A percentile compares a stretch with the other conserved stretches of the same genome.
Evolutionary conservation across 163 green algal species (phyloP).

Genomic region (Coccomyxa subellipsoidea): DNA sequence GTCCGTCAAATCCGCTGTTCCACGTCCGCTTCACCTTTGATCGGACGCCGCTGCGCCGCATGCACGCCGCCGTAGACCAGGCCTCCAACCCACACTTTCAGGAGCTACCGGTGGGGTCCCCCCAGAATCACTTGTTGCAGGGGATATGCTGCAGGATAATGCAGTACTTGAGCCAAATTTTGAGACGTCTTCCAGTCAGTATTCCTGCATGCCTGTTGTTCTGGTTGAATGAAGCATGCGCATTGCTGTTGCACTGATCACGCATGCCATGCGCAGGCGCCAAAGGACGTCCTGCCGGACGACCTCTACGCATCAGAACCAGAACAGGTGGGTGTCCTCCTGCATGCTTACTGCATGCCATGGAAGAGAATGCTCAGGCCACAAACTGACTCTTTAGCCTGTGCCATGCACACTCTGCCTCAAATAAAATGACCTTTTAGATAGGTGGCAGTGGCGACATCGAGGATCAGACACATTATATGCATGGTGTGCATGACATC

Average conservation of each 20-base stretch:
- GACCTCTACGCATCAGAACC: neutral
- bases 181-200: no score
- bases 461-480: no score
- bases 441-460: no score
- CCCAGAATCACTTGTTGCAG: no score
- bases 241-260: neutral
- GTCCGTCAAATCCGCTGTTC: constrained; percentile 13
- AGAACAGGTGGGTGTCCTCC: neutral
- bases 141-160: no score
- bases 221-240: neutral
- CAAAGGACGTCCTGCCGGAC: neutral
- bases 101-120: neutral
- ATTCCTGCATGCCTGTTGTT: no score
- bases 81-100: neutral
- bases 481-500: no score
- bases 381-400: no score
- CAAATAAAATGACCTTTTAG: no score
- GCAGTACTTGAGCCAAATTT: no score
- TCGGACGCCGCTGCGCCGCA: constrained; percentile 24
- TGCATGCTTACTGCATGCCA: no score
- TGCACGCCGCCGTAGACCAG: constrained; percentile 26
- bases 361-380: neutral
- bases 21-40: constrained; percentile 52
- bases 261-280: neutral
- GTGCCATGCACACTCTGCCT: no score